Conservation (phyloP, 148 eudicot genomes). For the Rhododendron molle region DNA sequence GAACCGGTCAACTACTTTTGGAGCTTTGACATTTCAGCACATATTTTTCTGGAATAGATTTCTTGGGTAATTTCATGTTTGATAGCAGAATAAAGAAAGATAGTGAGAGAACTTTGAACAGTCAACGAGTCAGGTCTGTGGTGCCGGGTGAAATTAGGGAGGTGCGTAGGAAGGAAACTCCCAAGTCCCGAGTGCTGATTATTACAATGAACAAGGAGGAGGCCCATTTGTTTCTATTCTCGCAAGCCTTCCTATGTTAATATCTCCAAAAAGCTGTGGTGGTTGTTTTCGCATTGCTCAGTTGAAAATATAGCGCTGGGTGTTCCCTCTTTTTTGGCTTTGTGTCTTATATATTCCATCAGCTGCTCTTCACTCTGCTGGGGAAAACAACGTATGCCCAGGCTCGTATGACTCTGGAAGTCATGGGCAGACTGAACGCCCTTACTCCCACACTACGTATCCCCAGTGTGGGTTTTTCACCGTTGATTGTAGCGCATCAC, state of each 20-base stretch:
- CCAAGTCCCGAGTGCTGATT: background rate
- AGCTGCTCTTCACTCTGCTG: background rate
- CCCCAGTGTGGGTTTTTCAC: slow-evolving; percentile 26
- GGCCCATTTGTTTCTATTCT: background rate
- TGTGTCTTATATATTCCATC: background rate
- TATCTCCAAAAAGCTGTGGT: background rate
- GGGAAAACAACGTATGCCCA: background rate
- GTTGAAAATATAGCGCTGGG: background rate
- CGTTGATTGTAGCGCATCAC: slow-evolving; percentile 20
- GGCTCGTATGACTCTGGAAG: background rate
- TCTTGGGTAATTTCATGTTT: background rate
- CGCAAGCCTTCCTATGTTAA: background rate
- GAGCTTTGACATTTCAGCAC: background rate
- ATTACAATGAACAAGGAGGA: background rate
- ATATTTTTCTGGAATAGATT: background rate
- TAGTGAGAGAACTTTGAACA: background rate
- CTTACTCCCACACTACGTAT: slow-evolving; percentile 3
- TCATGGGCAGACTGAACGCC: background rate
- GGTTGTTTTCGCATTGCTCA: background rate
- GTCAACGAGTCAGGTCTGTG: background rate
- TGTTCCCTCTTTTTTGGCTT: background rate
- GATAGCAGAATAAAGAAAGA: background rate
- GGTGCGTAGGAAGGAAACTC: background rate
- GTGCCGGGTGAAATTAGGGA: background rate
- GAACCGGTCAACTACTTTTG: background rate